A percentile compares a stretch with the other conserved stretches of the same genome.
Evolutionary conservation across 176 grass and related monocot genomes (phyloP).

Genomic region (Musa beccarii): DNA sequence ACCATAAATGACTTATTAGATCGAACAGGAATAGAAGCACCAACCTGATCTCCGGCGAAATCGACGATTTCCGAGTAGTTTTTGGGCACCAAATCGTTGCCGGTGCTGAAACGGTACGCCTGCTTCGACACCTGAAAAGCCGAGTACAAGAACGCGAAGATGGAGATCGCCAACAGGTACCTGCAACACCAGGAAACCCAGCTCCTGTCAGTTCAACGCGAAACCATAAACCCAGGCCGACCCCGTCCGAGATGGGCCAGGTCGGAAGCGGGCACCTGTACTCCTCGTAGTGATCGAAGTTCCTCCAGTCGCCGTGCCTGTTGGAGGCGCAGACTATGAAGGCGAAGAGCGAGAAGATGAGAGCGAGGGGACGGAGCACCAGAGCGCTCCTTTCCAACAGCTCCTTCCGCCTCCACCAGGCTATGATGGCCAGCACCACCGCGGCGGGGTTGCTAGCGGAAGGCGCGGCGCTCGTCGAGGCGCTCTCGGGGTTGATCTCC

Average conservation of each 20-base stretch:
- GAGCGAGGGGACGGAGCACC: constrained; percentile 31
- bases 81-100: constrained; percentile 40
- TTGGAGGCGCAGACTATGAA: constrained; percentile 52
- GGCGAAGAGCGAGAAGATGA: constrained; percentile 39
- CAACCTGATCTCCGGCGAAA: constrained; percentile 81
- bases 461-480: neutral
- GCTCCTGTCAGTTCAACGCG: neutral
- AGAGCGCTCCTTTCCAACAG: constrained; percentile 29
- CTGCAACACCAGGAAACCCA: constrained; percentile 17
- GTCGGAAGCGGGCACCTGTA: constrained; percentile 31
- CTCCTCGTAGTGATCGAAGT: constrained; percentile 59
- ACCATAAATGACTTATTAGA: neutral
- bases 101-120: constrained; percentile 36
- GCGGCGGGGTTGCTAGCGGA: neutral
- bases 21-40: neutral
- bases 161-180: constrained; percentile 56
- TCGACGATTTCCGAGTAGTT: constrained; percentile 38
- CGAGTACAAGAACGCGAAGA: constrained; percentile 61
- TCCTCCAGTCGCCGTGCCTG: constrained; percentile 59
- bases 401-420: constrained; percentile 41
- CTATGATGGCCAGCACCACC: constrained; percentile 17
- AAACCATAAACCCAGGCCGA: neutral
- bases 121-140: constrained; percentile 53
- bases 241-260: neutral
- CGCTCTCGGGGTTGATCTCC: constrained; percentile 19